Percentiles rank a stretch among this genome's conserved stretches.
Evolutionary conservation across 805 yeast genomes (phyloP).

Genomic region (Pichia ethanolica): DNA sequence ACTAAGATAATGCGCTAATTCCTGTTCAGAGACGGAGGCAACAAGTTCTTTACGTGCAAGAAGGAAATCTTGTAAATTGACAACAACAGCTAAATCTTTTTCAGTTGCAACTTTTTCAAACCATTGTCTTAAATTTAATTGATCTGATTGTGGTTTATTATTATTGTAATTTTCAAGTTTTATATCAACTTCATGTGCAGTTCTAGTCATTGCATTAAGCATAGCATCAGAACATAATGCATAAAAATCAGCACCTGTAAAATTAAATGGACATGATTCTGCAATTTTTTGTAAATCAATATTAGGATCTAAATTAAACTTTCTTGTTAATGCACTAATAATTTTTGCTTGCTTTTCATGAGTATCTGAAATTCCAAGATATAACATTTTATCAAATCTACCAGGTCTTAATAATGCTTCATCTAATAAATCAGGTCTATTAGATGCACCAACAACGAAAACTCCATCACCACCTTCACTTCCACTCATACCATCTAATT

Average conservation of each 20-base stretch:
- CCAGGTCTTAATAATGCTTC: conserved; percentile 93
- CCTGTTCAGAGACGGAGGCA: conserved; percentile 86
- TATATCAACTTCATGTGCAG: conserved; percentile 66
- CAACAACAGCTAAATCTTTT: conserved; percentile 62
- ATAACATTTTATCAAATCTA: conserved; percentile 90
- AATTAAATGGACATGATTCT: conserved; percentile 72
- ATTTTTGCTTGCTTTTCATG: conserved; percentile 83
- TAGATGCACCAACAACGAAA: conserved; percentile 98
- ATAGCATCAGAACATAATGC: conserved; percentile 94
- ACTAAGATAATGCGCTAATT: conserved; percentile 68
- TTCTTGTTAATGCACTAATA: conserved; percentile 80
- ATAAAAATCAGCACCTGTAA: conserved; percentile 96
- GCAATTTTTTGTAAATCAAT: conserved; percentile 59
- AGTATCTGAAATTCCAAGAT: conserved; percentile 88
- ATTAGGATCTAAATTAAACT: conserved; percentile 54
- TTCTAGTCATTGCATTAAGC: conserved; percentile 92
- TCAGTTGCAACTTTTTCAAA: conserved; percentile 70
- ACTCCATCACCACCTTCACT: conserved; percentile 78
- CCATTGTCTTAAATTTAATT: conserved; percentile 76
- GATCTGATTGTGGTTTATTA: conserved; percentile 27
- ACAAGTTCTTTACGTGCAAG: conserved; percentile 64
- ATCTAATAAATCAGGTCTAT: conserved; percentile 90
- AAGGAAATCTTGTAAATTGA: conserved; percentile 64
- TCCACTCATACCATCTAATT: conserved; percentile 92
- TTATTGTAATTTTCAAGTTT: conserved; percentile 50